phyloP scores from a whole-genome alignment of 306 rosid species.

The Herpetospermum pedunculosum region DNA sequence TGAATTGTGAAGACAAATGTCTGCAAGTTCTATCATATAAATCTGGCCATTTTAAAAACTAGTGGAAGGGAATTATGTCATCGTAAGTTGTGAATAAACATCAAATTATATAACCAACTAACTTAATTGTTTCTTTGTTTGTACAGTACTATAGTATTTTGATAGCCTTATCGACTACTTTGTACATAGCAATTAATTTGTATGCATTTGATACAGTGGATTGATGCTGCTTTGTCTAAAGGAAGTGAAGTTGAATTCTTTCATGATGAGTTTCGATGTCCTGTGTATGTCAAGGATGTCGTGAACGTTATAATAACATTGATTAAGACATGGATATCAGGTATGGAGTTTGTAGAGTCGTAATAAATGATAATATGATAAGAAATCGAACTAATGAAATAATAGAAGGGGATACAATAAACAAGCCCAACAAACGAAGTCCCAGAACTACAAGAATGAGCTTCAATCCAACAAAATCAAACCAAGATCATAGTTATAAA shows the following conservation, averaged over 20 bases:
- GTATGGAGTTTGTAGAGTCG: slow-evolving; percentile 21
- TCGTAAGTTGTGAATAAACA: neutral
- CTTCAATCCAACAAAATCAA: too few relatives aligned
- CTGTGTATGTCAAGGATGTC: slow-evolving; percentile 74
- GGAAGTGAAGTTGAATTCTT: slow-evolving; percentile 50
- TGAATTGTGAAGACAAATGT: neutral
- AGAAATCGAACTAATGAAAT: too few relatives aligned
- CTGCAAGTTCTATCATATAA: neutral
- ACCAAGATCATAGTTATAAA: too few relatives aligned
- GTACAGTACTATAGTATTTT: neutral
- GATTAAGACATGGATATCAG: slow-evolving; percentile 61
- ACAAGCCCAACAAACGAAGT: too few relatives aligned
- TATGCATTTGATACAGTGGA: slow-evolving; percentile 57
- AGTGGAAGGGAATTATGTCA: neutral
- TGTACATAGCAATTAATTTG: slow-evolving; percentile 5
- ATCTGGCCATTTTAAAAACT: neutral
- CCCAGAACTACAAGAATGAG: too few relatives aligned
- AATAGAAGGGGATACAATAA: too few relatives aligned
- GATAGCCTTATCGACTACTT: neutral
- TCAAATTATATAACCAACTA: neutral
- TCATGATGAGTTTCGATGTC: slow-evolving; percentile 84
- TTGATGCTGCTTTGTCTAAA: slow-evolving; percentile 59
- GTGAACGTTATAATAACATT: slow-evolving; percentile 42
- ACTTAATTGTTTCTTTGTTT: neutral
- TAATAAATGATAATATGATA: neutral